Conservation (phyloP, 1,284 basidiomycete species). For the Meira nashicola region DNA sequence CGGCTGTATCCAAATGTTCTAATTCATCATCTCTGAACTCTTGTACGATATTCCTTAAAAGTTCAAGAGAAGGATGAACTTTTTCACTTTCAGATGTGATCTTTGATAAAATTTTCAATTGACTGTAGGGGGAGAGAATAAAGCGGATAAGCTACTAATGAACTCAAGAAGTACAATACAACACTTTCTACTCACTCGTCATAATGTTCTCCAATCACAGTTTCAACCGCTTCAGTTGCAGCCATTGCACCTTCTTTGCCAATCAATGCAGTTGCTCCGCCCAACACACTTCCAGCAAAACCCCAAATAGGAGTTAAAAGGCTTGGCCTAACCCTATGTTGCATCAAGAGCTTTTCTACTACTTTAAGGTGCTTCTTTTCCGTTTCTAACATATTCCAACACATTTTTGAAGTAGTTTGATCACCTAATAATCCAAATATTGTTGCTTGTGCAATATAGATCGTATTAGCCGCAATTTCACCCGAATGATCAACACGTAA, state of each 20-base stretch:
- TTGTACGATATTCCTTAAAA: constrained; percentile 69
- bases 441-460: constrained; percentile 50
- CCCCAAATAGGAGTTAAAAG: constrained; percentile 77
- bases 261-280: constrained; percentile 77
- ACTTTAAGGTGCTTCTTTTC: constrained; percentile 86
- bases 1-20: constrained; percentile 86
- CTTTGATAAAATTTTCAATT: constrained; percentile 31
- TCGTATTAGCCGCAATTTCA: constrained; percentile 51
- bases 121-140: constrained; percentile 15
- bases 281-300: constrained; percentile 76
- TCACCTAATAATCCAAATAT: constrained; percentile 41
- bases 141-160: neutral
- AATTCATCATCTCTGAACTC: constrained; percentile 94
- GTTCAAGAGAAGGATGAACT: constrained; percentile 66
- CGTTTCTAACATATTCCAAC: constrained; percentile 85
- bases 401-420: constrained; percentile 29
- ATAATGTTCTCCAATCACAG: constrained; percentile 95
- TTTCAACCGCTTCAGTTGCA: constrained; percentile 95
- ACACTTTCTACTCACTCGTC: constrained; percentile 68
- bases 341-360: constrained; percentile 74
- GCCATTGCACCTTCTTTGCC: constrained; percentile 94
- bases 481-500: constrained; percentile 51
- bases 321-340: constrained; percentile 81
- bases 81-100: constrained; percentile 17
- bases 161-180: neutral